Evolutionary conservation across 1,284 basidiomycete species (phyloP), one percentile per base, ranked within the genome.

Genomic region (Ganoderma lingzhi): DNA sequence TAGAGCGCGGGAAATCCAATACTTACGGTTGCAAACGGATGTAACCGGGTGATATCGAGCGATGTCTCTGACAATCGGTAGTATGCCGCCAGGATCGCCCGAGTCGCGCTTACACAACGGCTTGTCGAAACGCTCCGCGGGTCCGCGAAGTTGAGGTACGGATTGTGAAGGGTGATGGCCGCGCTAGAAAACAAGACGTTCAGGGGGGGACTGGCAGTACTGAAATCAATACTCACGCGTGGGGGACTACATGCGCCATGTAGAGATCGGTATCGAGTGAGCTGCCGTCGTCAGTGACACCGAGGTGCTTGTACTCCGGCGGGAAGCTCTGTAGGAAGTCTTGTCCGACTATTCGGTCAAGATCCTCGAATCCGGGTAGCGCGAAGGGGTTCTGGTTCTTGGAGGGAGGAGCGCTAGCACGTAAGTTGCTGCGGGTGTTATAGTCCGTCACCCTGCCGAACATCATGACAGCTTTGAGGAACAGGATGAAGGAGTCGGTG

Each of bases 401-500:
- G 79, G 84, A 88, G 15, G 88, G 88, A 0, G 87, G 84, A 19
- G 85, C 86, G 32, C 85, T 83, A 12, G 86, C 85, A 39, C 89
- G 88, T 42, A 93, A 81, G 75, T 88, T 91, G 56, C 88, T 86
- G 35, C 92, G 88, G 32, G 93, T 92, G 74, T 91, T 93, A 79
- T 89, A 93, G 78, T 95, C 93, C 1, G 93, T 95, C 23, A 95
- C 92, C 59, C 85, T 86, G 48, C 93, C 93, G 76, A 95, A 95
- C 28, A 95, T 79, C 91, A 95, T 93, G 61, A 92, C 84, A 3
- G 90, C 86, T 77, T 95, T 95, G 76, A 95, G 87, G 67, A 94
- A 87, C 32, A 95, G 85, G 30, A 93, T 80, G 78, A 91, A 93
- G 5, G 93, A 88, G 79, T 95, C 93, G 0, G 92, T 94, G 76